A percentile compares a stretch with the other conserved stretches of the same genome.
phyloP scores from a whole-genome alignment of 1,284 basidiomycete genomes.

The Ceratobasidium sp. region DNA sequence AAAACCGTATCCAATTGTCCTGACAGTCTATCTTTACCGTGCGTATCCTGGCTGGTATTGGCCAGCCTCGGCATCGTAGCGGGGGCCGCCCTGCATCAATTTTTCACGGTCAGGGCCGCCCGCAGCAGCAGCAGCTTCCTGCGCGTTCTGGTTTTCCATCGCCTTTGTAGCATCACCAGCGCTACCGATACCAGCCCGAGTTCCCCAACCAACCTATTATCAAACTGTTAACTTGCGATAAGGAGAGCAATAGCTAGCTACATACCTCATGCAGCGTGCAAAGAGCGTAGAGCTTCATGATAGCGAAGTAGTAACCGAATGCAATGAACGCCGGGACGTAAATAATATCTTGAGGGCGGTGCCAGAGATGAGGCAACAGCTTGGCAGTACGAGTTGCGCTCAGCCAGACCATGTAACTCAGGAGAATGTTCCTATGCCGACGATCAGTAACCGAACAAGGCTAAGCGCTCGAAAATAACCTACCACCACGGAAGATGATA shows the following conservation, averaged over 20 bases:
- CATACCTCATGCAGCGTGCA: constrained; percentile 81
- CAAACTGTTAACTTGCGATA: background rate
- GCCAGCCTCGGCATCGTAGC: constrained; percentile 23
- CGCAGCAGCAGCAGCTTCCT: constrained; percentile 13
- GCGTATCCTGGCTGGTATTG: constrained; percentile 28
- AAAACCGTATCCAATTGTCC: constrained; percentile 25
- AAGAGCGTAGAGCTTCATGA: constrained; percentile 88
- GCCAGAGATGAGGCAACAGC: constrained; percentile 88
- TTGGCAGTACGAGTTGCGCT: constrained; percentile 85
- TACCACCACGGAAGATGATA: constrained; percentile 92
- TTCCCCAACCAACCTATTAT: constrained; percentile 85
- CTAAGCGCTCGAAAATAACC: constrained; percentile 50
- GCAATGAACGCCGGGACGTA: constrained; percentile 91
- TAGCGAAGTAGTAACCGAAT: constrained; percentile 88
- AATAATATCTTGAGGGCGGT: constrained; percentile 84
- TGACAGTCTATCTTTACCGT: constrained; percentile 27
- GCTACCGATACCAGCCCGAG: constrained; percentile 88
- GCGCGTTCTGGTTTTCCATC: constrained; percentile 53
- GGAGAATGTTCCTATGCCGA: constrained; percentile 72
- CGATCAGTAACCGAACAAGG: constrained; percentile 27
- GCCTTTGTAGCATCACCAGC: constrained; percentile 75
- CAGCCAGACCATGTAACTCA: constrained; percentile 83
- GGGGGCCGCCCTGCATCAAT: constrained; percentile 23
- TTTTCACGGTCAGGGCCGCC: constrained; percentile 27
- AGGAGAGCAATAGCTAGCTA: constrained; percentile 40